These are phyloP conservation scores for Fusarium domesticum DNA, from an alignment of 2,329 filamentous ascomycete genomes.

Conservation along the genomic window DNA sequence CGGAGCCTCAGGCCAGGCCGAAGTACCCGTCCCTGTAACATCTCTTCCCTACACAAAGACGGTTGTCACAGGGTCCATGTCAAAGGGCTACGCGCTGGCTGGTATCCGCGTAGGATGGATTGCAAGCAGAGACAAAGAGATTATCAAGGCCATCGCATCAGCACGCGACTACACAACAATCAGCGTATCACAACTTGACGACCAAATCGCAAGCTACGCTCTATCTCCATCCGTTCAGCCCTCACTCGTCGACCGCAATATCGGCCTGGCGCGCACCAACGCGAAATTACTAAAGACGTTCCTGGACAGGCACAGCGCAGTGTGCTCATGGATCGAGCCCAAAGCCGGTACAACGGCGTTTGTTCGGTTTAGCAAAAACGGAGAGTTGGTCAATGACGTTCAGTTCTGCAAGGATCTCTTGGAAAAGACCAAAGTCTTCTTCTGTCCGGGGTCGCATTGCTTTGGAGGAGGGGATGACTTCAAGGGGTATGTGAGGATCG, in stretches of 20 bases:
- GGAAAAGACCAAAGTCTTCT: slow-evolving; percentile 66
- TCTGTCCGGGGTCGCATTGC: slow-evolving; percentile 69
- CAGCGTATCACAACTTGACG: slow-evolving; percentile 78
- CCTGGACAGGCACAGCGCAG: slow-evolving; percentile 59
- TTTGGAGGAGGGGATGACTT: slow-evolving; percentile 69
- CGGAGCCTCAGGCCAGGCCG: slow-evolving; percentile 44
- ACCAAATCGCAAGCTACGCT: slow-evolving; percentile 73
- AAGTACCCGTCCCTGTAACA: slow-evolving; percentile 61
- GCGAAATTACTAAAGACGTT: slow-evolving; percentile 64
- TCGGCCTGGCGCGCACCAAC: slow-evolving; percentile 64
- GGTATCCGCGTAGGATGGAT: slow-evolving; percentile 84
- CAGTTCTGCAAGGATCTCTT: slow-evolving; percentile 67
- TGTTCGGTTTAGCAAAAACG: slow-evolving; percentile 62
- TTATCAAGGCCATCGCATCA: slow-evolving; percentile 62
- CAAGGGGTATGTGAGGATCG: slow-evolving; percentile 72
- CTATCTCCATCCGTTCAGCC: slow-evolving; percentile 49
- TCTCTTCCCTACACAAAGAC: slow-evolving; percentile 69
- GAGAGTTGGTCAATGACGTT: slow-evolving; percentile 65
- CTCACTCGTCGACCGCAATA: slow-evolving; percentile 51
- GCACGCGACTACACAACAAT: slow-evolving; percentile 84
- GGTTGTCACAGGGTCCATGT: slow-evolving; percentile 76
- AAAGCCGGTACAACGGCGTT: slow-evolving; percentile 78
- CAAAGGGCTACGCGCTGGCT: slow-evolving; percentile 80
- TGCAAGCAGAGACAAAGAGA: slow-evolving; percentile 58
- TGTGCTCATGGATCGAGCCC: slow-evolving; percentile 70